Evolutionary conservation across 371 early-diverging fungal species (phyloP).

Genomic region (Mucor ambiguus): DNA sequence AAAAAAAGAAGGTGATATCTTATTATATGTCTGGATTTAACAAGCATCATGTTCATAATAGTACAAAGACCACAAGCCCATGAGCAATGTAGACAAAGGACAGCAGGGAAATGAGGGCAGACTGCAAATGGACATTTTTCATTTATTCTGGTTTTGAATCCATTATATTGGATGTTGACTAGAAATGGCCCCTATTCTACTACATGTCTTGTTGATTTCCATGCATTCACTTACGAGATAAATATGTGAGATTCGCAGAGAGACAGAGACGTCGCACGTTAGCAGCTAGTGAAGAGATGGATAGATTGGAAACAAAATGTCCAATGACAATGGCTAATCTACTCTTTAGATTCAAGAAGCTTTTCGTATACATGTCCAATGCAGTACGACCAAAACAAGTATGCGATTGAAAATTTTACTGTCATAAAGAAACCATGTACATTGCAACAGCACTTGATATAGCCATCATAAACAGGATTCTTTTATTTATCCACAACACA

Average conservation of each 20-base stretch:
- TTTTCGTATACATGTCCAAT: not conserved
- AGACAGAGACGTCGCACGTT: no score
- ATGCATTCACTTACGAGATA: not conserved
- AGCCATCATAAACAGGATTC: not conserved
- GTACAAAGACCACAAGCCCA: not conserved
- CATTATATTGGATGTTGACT: not conserved
- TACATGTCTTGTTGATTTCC: not conserved
- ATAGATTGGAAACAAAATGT: not conserved
- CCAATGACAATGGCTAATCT: not conserved
- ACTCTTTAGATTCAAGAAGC: not conserved
- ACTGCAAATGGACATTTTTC: conserved; percentile 11
- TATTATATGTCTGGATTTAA: not conserved
- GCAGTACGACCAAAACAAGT: not conserved
- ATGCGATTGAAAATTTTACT: not conserved
- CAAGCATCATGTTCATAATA: conserved; percentile 3
- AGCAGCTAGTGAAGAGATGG: not conserved
- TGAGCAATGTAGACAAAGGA: not conserved
- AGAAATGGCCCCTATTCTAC: not conserved
- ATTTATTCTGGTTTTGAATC: conserved; percentile 2
- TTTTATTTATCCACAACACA: not conserved
- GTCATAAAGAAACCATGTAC: not conserved
- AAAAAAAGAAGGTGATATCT: not conserved
- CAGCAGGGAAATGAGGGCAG: not conserved
- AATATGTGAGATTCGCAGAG: no score
- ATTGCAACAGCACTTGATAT: not conserved